A percentile compares a stretch with the other conserved stretches of the same genome.
Evolutionary conservation across 345 rosid species (phyloP).

Genomic region (Populus nigra): DNA sequence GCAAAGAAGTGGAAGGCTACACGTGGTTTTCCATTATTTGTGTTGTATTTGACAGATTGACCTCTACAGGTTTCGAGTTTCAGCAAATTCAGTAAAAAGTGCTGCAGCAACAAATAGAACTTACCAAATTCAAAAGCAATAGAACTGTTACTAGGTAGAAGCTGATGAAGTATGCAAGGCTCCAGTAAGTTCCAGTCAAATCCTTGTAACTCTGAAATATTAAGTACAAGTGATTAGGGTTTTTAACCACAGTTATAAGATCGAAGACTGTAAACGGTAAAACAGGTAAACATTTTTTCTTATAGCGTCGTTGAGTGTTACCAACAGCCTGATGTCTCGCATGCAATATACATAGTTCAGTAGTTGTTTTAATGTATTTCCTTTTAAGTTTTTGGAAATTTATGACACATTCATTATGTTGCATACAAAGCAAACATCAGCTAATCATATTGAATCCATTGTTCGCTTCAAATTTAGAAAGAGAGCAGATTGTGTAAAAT

Average conservation of each 20-base stretch:
- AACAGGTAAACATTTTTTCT: neutral
- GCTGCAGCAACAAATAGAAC: conserved; percentile 14
- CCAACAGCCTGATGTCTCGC: neutral
- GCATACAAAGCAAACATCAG: too few species aligned
- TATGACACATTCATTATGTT: neutral
- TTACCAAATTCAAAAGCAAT: conserved; percentile 89
- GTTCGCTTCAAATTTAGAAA: neutral
- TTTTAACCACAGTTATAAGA: neutral
- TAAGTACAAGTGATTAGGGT: conserved; percentile 13
- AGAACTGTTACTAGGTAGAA: conserved; percentile 76
- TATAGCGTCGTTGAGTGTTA: neutral
- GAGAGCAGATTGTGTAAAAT: neutral
- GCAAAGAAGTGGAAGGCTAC: neutral
- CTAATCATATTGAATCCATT: neutral
- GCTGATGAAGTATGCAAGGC: conserved; percentile 76
- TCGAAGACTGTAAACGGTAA: neutral
- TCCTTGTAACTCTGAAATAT: conserved; percentile 72
- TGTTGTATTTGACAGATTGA: too few species aligned
- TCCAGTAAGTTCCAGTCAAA: conserved; percentile 83
- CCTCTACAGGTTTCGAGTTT: too few species aligned
- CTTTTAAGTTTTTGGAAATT: neutral
- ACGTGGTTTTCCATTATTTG: too few species aligned
- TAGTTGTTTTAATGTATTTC: neutral
- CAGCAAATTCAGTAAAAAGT: neutral
- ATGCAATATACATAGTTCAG: neutral